Conservation (phyloP, 352 stramenopile genomes). For the Globisporangium spiculum region DNA sequence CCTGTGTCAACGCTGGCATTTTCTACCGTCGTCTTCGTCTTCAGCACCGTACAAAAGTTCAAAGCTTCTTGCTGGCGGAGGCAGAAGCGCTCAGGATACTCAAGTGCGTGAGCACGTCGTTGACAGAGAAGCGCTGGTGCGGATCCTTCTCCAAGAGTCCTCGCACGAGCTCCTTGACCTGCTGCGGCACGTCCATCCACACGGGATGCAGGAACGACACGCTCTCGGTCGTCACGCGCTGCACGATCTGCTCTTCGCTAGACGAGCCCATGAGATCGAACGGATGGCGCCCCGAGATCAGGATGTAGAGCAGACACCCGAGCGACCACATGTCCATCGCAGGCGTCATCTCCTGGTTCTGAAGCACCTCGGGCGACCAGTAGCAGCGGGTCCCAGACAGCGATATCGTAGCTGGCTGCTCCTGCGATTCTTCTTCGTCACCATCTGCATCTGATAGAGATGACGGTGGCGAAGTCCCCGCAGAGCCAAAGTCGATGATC, state of each 20-base stretch:
- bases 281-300: conserved; percentile 81
- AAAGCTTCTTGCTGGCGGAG: conserved; percentile 1
- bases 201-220: conserved; percentile 57
- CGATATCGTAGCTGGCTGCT: conserved; percentile 20
- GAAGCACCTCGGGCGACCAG: conserved; percentile 78
- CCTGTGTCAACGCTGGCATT: neutral
- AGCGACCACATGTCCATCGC: conserved; percentile 90
- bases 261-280: conserved; percentile 82
- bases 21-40: neutral
- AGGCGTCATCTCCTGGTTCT: conserved; percentile 45
- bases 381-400: conserved; percentile 84
- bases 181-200: conserved; percentile 46
- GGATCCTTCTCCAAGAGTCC: conserved; percentile 78
- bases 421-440: conserved; percentile 6
- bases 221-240: conserved; percentile 43
- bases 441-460: neutral
- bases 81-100: neutral
- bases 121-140: conserved; percentile 35
- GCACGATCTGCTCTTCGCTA: conserved; percentile 73
- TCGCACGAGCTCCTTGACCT: conserved; percentile 65
- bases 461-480: conserved; percentile 20
- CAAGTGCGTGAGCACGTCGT: conserved; percentile 49
- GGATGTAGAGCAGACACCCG: conserved; percentile 86
- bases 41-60: neutral
- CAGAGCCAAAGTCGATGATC: conserved; percentile 89